Percentiles rank a stretch among this genome's conserved stretches.
Conservation (phyloP, 1,139 yeast species). For the Keqinozyma sinolaborantium region DNA sequence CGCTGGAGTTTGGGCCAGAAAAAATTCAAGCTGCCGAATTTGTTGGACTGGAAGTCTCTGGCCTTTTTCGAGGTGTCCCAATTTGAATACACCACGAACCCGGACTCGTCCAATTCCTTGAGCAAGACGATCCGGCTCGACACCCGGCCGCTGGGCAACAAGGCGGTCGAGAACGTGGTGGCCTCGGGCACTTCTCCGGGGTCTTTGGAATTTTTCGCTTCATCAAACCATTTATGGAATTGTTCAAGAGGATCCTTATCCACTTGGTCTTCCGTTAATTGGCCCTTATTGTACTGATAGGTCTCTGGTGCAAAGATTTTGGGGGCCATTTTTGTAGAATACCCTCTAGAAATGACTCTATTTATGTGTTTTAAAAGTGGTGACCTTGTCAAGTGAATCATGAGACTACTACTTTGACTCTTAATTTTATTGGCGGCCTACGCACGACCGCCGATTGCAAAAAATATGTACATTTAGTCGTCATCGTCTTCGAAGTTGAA, state of each 20-base stretch:
- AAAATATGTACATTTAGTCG: too few species aligned
- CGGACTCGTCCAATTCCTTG: conserved; percentile 82
- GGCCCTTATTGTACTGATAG: conserved; percentile 76
- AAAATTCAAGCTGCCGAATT: conserved; percentile 80
- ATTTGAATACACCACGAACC: conserved; percentile 87
- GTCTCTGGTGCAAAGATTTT: conserved; percentile 76
- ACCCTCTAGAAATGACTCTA: neutral
- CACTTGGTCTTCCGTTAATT: conserved; percentile 54
- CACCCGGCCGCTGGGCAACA: conserved; percentile 83
- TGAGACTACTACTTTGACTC: too few species aligned
- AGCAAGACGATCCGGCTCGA: conserved; percentile 80
- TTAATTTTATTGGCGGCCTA: too few species aligned
- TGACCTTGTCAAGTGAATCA: too few species aligned
- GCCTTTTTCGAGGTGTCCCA: conserved; percentile 87
- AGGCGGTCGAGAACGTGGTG: conserved; percentile 77
- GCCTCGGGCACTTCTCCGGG: conserved; percentile 67
- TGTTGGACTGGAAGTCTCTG: conserved; percentile 64
- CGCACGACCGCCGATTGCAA: too few species aligned
- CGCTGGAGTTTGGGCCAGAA: conserved; percentile 91
- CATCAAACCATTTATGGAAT: conserved; percentile 80
- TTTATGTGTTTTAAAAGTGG: too few species aligned
- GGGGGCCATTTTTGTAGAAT: neutral
- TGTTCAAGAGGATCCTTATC: conserved; percentile 64
- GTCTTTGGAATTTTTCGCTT: conserved; percentile 57
- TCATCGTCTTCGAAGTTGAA: conserved; percentile 4